Conservation (phyloP, 306 rosid species). For the Dicorynia guianensis region DNA sequence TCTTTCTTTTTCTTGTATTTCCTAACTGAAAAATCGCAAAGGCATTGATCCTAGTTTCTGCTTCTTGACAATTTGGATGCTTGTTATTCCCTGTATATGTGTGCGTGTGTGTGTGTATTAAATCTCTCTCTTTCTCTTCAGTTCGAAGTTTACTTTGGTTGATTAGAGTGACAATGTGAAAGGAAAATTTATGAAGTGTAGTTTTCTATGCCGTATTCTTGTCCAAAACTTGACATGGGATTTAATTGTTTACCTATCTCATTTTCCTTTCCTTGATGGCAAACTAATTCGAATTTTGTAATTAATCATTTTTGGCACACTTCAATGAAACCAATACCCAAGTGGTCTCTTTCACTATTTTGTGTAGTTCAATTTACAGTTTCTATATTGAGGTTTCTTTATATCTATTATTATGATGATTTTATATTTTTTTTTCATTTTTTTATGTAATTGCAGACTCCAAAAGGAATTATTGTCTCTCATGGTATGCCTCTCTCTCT, state of each 20-base stretch:
- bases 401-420: conserved; percentile 35
- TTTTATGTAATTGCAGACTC: conserved; percentile 60
- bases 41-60: too few relatives aligned
- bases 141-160: not conserved
- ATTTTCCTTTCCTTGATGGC: conserved; percentile 7
- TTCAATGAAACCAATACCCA: not conserved
- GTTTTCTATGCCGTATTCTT: not conserved
- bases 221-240: not conserved
- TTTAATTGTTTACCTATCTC: not conserved
- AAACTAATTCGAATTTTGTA: conserved; percentile 5
- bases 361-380: conserved; percentile 26
- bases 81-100: too few relatives aligned
- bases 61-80: too few relatives aligned
- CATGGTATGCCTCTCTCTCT: conserved; percentile 62
- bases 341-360: not conserved
- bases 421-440: not conserved
- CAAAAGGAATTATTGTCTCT: conserved; percentile 98
- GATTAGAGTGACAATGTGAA: not conserved
- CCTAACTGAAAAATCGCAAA: too few relatives aligned
- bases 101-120: too few relatives aligned
- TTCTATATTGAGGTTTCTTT: conserved; percentile 1
- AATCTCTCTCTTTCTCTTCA: not conserved
- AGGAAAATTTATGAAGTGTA: not conserved
- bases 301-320: conserved; percentile 2
- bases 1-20: not conserved